Conservation (phyloP, 768 basidiomycete species). For the Lentinus brumalis region DNA sequence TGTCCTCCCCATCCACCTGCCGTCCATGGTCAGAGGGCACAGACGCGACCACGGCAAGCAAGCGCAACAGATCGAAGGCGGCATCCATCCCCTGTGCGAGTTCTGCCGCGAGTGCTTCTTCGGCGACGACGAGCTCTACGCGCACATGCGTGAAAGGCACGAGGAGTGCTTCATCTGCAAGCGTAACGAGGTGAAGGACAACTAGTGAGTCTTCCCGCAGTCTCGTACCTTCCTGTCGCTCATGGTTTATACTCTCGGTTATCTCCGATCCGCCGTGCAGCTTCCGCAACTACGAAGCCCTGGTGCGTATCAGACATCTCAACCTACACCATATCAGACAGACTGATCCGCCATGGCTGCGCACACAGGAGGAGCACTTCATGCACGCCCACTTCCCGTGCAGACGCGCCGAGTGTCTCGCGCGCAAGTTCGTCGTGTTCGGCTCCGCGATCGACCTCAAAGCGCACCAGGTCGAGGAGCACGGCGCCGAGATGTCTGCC, state of each 20-base stretch:
- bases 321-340: background rate
- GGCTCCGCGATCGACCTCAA: conserved; percentile 83
- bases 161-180: too few species aligned
- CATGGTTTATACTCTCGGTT: background rate
- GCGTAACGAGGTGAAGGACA: too few species aligned
- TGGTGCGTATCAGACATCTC: conserved; percentile 46
- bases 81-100: too few species aligned
- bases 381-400: conserved; percentile 79
- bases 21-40: too few species aligned
- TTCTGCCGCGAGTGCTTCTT: too few species aligned
- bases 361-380: conserved; percentile 70
- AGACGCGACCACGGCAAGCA: too few species aligned
- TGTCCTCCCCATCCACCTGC: too few species aligned
- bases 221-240: background rate
- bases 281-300: conserved; percentile 75
- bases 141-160: too few species aligned
- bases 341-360: too few species aligned
- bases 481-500: conserved; percentile 72
- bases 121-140: too few species aligned
- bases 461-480: conserved; percentile 87
- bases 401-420: conserved; percentile 68
- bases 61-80: too few species aligned
- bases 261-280: conserved; percentile 37
- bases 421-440: conserved; percentile 95
- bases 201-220: conserved; percentile 66